Base-by-base conservation (phyloP, 495 filamentous ascomycete species). In the Arthonia radiata region DNA sequence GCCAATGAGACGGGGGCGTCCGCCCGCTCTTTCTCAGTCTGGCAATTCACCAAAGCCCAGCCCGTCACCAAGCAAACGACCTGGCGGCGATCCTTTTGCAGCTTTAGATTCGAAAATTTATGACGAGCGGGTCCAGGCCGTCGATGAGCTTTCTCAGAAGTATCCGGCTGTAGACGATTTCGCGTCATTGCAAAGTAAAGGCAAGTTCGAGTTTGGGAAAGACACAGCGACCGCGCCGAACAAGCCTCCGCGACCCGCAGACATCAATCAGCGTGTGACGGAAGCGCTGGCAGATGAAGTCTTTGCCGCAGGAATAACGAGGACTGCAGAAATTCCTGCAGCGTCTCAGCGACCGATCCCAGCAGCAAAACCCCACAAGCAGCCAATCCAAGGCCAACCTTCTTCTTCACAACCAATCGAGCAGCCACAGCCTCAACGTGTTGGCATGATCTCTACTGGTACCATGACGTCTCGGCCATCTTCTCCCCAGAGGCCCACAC, bases 131-230 rank as follows among this genome's bases (percentile, higher is more conserved):
- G 54, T 55, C 11, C 53, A 54, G 9, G 50, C 53, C 24, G 50
- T 48, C 4, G 86, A 94, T 37, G 89, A 93, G 37, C 49, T 90
- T 28, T 75, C 81, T 2, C 61, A 66, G 25, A 64, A 74, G 27
- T 97, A 93, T 37, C 86, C 86, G 3, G 78, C 78, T 6, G 56
- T 97, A 16, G 83, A 97, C 33, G 78, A 94, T 36, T 97, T 97
- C 42, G 65, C 81, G 14, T 57, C 94, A 22, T 54, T 92, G 23
- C 79, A 91, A 35, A 80, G 92, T 36, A 66, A 71, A 22, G 75
- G 78, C 8, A 86, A 80, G 31, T 93, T 92, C 43, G 71, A 86
- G n/a, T 93, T 93, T 42, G 66, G 71, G 34, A 57, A 53, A 18
- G 37, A 44, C 4, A 43, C 59, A 25, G 43, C 58, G 11, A 40